These are phyloP conservation scores for Stachybotrys chartarum DNA, from an alignment of 2,329 filamentous ascomycete genomes.

Conservation along the genomic window DNA sequence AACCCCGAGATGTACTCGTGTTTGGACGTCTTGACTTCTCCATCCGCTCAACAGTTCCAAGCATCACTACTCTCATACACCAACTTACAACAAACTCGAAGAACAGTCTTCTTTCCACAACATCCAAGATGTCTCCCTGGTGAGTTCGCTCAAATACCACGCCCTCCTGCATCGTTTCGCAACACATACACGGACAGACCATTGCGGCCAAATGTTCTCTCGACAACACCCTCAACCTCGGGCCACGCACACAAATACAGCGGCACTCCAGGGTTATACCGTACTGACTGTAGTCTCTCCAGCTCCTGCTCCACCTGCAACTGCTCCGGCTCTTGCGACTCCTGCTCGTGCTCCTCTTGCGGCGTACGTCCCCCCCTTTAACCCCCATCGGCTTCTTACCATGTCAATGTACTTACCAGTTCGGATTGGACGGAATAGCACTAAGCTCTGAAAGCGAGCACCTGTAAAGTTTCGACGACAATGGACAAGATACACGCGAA, in stretches of 20 bases:
- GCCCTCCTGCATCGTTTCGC: background rate
- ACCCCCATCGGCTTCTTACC: too few relatives aligned
- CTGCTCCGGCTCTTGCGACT: conserved; percentile 1
- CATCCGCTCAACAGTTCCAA: background rate
- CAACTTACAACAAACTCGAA: background rate
- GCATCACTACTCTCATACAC: background rate
- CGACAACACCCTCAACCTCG: too few relatives aligned
- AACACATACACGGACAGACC: background rate
- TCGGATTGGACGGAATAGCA: background rate
- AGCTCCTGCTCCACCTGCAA: conserved; percentile 1
- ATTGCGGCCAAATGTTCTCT: background rate
- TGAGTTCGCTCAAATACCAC: background rate
- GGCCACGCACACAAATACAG: too few relatives aligned
- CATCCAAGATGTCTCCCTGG: background rate
- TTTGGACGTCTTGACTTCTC: background rate
- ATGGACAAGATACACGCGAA: background rate
- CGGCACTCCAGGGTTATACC: too few relatives aligned
- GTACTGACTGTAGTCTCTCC: background rate
- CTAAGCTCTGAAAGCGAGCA: background rate
- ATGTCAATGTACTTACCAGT: too few relatives aligned
- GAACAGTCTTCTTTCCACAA: background rate
- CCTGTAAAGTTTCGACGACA: background rate
- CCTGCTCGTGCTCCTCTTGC: conserved; percentile 1
- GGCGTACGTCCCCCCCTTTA: background rate
- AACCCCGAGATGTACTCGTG: background rate